Percentiles rank a stretch among this genome's conserved stretches.
Conservation (phyloP, 1,284 basidiomycete species). For the Ceratorhiza oryzae-sativae region DNA sequence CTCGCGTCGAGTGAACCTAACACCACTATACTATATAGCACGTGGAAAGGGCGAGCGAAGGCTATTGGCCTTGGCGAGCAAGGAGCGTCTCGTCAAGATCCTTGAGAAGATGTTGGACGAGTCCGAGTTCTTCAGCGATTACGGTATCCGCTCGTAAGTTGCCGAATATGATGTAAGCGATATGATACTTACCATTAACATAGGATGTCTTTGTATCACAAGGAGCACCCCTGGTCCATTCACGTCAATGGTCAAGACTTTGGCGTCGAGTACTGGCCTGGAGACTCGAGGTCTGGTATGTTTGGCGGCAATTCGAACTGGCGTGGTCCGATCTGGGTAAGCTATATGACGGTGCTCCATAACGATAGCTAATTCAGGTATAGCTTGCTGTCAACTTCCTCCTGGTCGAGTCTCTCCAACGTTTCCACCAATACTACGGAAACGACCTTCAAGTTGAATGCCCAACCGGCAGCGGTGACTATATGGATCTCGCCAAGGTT, state of each 20-base stretch:
- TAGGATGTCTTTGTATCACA: conserved; percentile 87
- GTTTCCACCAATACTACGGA: conserved; percentile 97
- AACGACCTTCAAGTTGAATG: conserved; percentile 91
- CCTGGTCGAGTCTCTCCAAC: conserved; percentile 90
- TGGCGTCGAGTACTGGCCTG: conserved; percentile 96
- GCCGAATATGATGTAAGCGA: background rate
- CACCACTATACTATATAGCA: conserved; percentile 53
- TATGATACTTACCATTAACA: background rate
- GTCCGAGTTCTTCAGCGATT: conserved; percentile 92
- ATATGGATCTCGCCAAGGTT: conserved; percentile 91
- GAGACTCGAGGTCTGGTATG: conserved; percentile 96
- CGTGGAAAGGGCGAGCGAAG: conserved; percentile 86
- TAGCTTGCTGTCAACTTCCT: conserved; percentile 96
- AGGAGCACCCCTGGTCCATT: conserved; percentile 94
- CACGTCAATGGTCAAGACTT: conserved; percentile 91
- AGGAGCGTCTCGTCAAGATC: conserved; percentile 87
- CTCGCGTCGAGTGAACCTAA: background rate
- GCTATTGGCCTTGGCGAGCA: conserved; percentile 88
- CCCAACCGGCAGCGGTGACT: conserved; percentile 93
- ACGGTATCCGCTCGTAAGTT: conserved; percentile 91
- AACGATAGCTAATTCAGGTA: conserved; percentile 51
- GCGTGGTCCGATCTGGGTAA: conserved; percentile 73
- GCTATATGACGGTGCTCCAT: background rate
- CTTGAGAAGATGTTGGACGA: conserved; percentile 97
- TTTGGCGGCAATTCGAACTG: conserved; percentile 95